A percentile compares a stretch with the other conserved stretches of the same genome.
These are phyloP conservation scores for Gymnopilus junonius DNA, from an alignment of 768 basidiomycete genomes.

Conservation along the genomic window DNA sequence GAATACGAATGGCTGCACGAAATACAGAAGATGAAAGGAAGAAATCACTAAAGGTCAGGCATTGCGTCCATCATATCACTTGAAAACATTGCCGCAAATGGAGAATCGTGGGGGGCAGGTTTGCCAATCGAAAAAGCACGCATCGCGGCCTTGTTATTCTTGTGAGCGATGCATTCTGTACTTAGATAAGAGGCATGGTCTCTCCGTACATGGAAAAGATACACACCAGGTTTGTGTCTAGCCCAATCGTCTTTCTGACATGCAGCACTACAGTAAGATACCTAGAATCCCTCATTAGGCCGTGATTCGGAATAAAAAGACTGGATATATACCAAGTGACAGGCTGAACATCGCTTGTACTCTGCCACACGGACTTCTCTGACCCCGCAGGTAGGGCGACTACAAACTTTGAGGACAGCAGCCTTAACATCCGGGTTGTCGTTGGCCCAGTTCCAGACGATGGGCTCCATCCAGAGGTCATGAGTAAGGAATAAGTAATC, in stretches of 20 bases:
- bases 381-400: constrained; percentile 1
- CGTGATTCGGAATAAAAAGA: background rate
- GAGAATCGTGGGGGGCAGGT: background rate
- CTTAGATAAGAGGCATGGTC: background rate
- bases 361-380: constrained; percentile 31
- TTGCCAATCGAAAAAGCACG: constrained; percentile 4
- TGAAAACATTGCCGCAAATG: background rate
- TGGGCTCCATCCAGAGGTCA: constrained; percentile 46
- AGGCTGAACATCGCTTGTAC: constrained; percentile 46
- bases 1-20: background rate
- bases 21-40: background rate
- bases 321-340: constrained; percentile 26
- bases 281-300: background rate
- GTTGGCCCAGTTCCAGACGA: constrained; percentile 10
- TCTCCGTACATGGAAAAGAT: background rate
- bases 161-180: background rate
- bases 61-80: background rate
- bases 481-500: constrained; percentile 51
- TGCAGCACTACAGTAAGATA: background rate
- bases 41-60: background rate
- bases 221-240: constrained; percentile 2
- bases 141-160: background rate
- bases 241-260: constrained; percentile 5
- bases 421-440: constrained; percentile 4
- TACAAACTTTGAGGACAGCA: constrained; percentile 6